Percentiles rank a stretch among this genome's conserved stretches.
These are phyloP conservation scores for Phytophthora melonis DNA, from an alignment of 352 stramenopile species.

Conservation along the genomic window DNA sequence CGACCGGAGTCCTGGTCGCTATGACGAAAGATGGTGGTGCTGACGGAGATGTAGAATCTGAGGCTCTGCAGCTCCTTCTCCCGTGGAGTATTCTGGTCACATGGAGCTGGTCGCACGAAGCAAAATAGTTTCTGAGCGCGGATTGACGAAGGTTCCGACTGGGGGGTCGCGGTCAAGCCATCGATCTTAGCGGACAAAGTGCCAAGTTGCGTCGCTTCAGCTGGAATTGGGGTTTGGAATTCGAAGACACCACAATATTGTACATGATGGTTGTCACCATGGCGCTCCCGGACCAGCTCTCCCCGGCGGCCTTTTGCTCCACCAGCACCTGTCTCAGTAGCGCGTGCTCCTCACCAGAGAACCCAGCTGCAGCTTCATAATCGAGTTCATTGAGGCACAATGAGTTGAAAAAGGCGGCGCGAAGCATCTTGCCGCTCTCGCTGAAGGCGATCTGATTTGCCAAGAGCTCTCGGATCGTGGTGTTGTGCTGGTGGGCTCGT, in stretches of 20 bases:
- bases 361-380: slow-evolving; percentile 1
- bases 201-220: slow-evolving; percentile 1
- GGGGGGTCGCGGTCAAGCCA: neutral
- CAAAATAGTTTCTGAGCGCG: too few species aligned
- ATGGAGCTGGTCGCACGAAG: neutral
- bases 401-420: slow-evolving; percentile 4
- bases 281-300: neutral
- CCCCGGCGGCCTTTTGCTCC: neutral
- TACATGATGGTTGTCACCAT: slow-evolving; percentile 13
- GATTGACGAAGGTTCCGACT: neutral
- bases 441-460: neutral
- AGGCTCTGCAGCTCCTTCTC: slow-evolving; percentile 1
- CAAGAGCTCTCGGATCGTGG: neutral
- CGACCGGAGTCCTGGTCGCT: too few species aligned
- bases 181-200: neutral
- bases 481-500: neutral
- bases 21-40: too few species aligned
- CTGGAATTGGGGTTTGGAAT: neutral
- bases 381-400: slow-evolving; percentile 1
- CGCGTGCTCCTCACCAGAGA: neutral
- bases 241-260: slow-evolving; percentile 6
- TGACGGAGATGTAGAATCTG: too few species aligned
- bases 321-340: neutral
- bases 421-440: neutral
- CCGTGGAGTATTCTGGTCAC: neutral